phyloP scores from a whole-genome alignment of 805 yeast genomes.

The Pichia occidentalis region DNA sequence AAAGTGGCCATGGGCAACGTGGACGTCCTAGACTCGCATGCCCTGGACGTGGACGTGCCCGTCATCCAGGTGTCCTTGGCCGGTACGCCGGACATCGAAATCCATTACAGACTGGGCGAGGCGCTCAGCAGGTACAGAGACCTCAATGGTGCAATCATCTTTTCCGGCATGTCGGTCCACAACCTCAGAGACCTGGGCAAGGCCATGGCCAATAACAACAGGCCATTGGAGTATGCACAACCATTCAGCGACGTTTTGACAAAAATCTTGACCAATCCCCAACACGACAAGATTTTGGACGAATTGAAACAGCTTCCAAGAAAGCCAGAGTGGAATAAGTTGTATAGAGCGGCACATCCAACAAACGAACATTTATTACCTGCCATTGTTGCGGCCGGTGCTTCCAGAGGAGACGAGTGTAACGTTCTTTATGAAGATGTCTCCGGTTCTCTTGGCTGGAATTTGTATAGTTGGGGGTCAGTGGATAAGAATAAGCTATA shows the following conservation, averaged over 20 bases:
- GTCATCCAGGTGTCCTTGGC: slow-evolving; percentile 47
- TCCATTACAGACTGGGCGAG: slow-evolving; percentile 50
- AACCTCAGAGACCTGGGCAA: slow-evolving; percentile 51
- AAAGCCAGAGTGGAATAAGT: slow-evolving; percentile 22
- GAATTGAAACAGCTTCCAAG: slow-evolving; percentile 32
- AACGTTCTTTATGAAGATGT: slow-evolving; percentile 42
- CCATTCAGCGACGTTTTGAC: slow-evolving; percentile 46
- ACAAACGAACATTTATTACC: slow-evolving; percentile 73
- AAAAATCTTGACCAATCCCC: slow-evolving; percentile 29
- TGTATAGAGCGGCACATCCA: slow-evolving; percentile 56
- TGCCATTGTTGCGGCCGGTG: slow-evolving; percentile 52
- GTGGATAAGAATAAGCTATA: background rate
- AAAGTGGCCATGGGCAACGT: slow-evolving; percentile 57
- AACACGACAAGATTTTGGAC: slow-evolving; percentile 29
- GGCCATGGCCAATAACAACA: slow-evolving; percentile 15
- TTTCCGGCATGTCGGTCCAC: slow-evolving; percentile 79
- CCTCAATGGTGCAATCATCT: slow-evolving; percentile 46
- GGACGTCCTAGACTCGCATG: slow-evolving; percentile 28
- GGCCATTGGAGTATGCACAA: slow-evolving; percentile 40
- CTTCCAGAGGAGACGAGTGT: slow-evolving; percentile 39
- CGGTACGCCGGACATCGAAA: slow-evolving; percentile 34
- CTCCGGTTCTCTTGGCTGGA: slow-evolving; percentile 57
- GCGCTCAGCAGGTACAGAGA: slow-evolving; percentile 45
- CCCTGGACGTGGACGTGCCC: slow-evolving; percentile 41
- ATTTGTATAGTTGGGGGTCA: slow-evolving; percentile 44